Conservation (phyloP, 495 filamentous ascomycete species). For the Penicillium daleae region DNA sequence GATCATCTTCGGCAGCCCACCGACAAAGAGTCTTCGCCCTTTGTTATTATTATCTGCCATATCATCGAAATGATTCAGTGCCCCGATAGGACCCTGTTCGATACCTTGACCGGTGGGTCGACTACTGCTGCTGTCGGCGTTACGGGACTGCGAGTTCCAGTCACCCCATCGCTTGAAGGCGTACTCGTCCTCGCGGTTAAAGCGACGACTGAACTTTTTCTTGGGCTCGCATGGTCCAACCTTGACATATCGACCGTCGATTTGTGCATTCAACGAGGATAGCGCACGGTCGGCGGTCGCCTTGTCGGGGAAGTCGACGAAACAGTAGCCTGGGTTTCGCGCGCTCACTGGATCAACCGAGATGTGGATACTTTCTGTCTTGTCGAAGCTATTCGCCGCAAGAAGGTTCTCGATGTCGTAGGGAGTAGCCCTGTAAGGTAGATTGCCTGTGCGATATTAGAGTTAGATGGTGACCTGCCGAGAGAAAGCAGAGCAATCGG, state of each 20-base stretch:
- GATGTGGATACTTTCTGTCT: not conserved
- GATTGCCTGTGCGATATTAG: not conserved
- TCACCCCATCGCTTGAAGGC: not conserved
- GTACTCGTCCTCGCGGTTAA: not conserved
- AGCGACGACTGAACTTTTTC: not conserved
- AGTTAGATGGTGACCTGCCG: not conserved
- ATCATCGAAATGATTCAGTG: not conserved
- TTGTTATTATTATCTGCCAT: not conserved
- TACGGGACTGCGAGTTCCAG: not conserved
- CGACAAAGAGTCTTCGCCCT: not conserved
- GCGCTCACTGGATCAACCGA: conserved; percentile 1
- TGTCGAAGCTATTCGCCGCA: not conserved
- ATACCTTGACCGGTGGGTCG: not conserved
- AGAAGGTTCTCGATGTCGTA: not conserved
- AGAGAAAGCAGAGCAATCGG: not conserved
- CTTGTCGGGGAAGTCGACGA: not conserved
- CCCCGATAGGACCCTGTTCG: not conserved
- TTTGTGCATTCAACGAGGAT: not conserved
- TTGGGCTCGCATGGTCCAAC: not conserved
- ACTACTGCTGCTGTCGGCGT: not conserved
- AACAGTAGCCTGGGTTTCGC: not conserved
- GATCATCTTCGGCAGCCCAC: not conserved
- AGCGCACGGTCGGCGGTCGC: conserved; percentile 6
- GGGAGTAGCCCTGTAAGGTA: not conserved
- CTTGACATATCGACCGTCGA: not conserved